Evolutionary conservation across 1,139 yeast genomes (phyloP).

Genomic region (Nakaseomyces kungkrabaensis): DNA sequence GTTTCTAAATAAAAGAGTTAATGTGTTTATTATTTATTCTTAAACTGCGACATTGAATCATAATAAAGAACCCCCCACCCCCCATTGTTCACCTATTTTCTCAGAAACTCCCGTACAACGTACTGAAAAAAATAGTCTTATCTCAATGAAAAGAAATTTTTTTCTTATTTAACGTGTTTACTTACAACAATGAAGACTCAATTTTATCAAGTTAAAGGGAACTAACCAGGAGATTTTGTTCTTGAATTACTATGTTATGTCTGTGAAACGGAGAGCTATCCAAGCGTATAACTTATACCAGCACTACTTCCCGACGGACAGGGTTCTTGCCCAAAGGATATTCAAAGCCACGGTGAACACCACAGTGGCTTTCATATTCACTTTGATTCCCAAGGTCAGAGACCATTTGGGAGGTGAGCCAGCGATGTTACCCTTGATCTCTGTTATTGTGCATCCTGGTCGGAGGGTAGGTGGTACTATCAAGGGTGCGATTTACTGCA

Average conservation of each 20-base stretch:
- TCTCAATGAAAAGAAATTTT: neutral
- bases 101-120: neutral
- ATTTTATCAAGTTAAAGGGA: too few relatives aligned
- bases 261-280: neutral
- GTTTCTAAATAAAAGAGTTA: too few relatives aligned
- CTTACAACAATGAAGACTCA: too few relatives aligned
- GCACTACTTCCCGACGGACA: slow-evolving; percentile 23
- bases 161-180: too few relatives aligned
- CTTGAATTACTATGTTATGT: neutral
- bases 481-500: slow-evolving; percentile 34
- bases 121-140: neutral
- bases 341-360: slow-evolving; percentile 33
- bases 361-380: slow-evolving; percentile 34
- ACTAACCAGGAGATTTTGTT: neutral
- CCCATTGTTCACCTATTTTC: neutral
- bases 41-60: too few relatives aligned
- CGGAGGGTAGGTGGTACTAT: slow-evolving; percentile 40
- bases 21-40: too few relatives aligned
- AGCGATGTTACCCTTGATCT: slow-evolving; percentile 36
- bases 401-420: slow-evolving; percentile 33
- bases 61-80: neutral
- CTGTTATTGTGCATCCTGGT: slow-evolving; percentile 42
- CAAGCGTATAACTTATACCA: slow-evolving; percentile 1
- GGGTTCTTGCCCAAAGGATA: slow-evolving; percentile 30
- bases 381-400: slow-evolving; percentile 32